phyloP scores from a whole-genome alignment of 192 early-diverging fungal species.

The Dispira simplex region DNA sequence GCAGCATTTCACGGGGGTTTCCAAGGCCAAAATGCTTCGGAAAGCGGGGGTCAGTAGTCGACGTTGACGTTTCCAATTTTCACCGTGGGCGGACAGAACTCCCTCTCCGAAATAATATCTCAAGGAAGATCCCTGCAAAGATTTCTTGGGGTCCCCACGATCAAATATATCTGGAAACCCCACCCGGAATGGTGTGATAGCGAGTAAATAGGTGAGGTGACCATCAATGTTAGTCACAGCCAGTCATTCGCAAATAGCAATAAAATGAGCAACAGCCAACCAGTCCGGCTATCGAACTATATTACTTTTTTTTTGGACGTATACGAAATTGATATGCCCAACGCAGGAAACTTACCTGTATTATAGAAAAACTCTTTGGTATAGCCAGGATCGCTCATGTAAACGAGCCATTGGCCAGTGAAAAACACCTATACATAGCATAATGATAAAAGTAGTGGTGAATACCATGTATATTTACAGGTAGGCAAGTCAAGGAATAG shows the following conservation, averaged over 20 bases:
- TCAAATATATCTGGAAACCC: conserved; percentile 1
- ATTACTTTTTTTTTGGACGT: neutral
- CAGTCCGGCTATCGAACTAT: neutral
- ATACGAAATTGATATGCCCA: neutral
- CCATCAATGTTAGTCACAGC: neutral
- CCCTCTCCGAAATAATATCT: conserved; percentile 4
- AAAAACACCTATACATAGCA: neutral
- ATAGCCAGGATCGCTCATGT: neutral
- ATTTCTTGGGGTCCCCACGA: neutral
- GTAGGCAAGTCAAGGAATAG: no score
- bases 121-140: neutral
- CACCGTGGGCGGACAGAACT: neutral
- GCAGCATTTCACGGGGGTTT: neutral
- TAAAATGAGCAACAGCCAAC: no score
- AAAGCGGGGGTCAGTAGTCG: neutral
- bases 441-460: no score
- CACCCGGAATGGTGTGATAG: no score
- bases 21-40: neutral
- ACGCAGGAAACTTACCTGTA: neutral
- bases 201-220: neutral
- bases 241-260: neutral
- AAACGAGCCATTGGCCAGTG: conserved; percentile 2
- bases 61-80: conserved; percentile 2
- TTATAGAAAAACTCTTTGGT: conserved; percentile 4
- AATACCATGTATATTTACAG: no score